phyloP scores from a whole-genome alignment of 2,329 filamentous ascomycete species.

The Xylaria sp. region DNA sequence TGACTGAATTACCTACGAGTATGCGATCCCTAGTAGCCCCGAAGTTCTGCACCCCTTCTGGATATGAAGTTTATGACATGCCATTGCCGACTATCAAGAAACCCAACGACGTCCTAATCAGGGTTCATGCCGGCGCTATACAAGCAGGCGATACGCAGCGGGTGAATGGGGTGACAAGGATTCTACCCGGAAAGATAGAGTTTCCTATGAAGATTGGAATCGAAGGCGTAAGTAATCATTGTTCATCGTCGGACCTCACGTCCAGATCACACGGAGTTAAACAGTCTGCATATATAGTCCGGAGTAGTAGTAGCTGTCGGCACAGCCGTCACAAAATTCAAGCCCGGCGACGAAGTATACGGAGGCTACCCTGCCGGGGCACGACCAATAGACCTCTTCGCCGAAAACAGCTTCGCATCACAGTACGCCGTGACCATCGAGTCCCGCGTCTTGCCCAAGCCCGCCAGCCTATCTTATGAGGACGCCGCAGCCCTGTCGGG shows the following conservation, averaged over 20 bases:
- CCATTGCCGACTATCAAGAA: conserved; percentile 51
- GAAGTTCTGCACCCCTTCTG: conserved; percentile 46
- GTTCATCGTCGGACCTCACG: neutral
- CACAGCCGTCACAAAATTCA: conserved; percentile 37
- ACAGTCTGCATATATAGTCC: conserved; percentile 15
- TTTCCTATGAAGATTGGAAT: conserved; percentile 12
- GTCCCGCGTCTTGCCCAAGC: conserved; percentile 43
- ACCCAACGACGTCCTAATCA: conserved; percentile 49
- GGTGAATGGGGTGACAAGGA: conserved; percentile 45
- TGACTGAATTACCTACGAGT: conserved; percentile 32
- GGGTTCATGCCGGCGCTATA: conserved; percentile 9
- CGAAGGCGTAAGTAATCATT: conserved; percentile 21
- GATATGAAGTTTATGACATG: conserved; percentile 49
- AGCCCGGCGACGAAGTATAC: conserved; percentile 48
- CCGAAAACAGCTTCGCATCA: conserved; percentile 44
- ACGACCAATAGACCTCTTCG: conserved; percentile 45
- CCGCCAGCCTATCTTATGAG: conserved; percentile 39
- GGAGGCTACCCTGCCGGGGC: conserved; percentile 42
- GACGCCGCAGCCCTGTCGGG: conserved; percentile 47
- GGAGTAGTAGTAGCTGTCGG: conserved; percentile 43
- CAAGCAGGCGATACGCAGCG: conserved; percentile 44
- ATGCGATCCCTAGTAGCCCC: conserved; percentile 53
- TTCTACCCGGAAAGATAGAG: conserved; percentile 38
- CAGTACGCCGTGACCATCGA: conserved; percentile 49
- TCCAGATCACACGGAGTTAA: neutral